Conservation (phyloP, 306 rosid species). For the Abrus pulchellus region DNA sequence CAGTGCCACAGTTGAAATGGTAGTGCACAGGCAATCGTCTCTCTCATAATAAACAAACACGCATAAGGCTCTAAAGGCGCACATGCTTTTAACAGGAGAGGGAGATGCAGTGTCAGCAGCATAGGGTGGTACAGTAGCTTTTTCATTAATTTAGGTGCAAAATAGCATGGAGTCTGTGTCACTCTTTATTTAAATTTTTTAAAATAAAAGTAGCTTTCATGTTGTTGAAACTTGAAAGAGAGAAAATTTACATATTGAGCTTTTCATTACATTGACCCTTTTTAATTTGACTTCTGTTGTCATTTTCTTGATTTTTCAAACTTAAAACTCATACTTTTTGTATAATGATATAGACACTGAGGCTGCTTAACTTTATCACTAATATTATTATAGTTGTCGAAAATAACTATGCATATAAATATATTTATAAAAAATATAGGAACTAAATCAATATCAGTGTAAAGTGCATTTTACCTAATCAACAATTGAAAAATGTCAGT, state of each 20-base stretch:
- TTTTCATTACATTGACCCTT: constrained; percentile 1
- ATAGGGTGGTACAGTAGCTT: constrained; percentile 40
- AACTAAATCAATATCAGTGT: not conserved
- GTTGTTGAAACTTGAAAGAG: not conserved
- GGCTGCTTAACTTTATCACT: constrained; percentile 14
- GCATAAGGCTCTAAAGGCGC: constrained; percentile 49
- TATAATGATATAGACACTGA: not conserved
- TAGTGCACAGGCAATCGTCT: constrained; percentile 67
- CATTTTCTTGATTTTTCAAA: not conserved
- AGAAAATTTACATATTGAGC: not conserved
- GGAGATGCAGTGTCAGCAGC: constrained; percentile 49
- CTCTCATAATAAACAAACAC: constrained; percentile 69
- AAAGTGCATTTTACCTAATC: not conserved
- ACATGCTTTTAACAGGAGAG: constrained; percentile 47
- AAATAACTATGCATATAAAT: not conserved
- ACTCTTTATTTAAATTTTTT: not conserved
- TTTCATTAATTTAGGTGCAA: constrained; percentile 47
- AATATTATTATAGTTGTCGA: not conserved
- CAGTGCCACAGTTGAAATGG: constrained; percentile 92
- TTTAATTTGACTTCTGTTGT: not conserved
- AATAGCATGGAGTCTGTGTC: constrained; percentile 9
- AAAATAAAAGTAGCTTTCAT: not conserved
- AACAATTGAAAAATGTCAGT: not conserved
- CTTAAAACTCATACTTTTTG: not conserved
- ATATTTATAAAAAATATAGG: not conserved